Evolutionary conservation across 495 filamentous ascomycete species (phyloP), one percentile per base, ranked within the genome.

Genomic region (Aspergillus wentii): DNA sequence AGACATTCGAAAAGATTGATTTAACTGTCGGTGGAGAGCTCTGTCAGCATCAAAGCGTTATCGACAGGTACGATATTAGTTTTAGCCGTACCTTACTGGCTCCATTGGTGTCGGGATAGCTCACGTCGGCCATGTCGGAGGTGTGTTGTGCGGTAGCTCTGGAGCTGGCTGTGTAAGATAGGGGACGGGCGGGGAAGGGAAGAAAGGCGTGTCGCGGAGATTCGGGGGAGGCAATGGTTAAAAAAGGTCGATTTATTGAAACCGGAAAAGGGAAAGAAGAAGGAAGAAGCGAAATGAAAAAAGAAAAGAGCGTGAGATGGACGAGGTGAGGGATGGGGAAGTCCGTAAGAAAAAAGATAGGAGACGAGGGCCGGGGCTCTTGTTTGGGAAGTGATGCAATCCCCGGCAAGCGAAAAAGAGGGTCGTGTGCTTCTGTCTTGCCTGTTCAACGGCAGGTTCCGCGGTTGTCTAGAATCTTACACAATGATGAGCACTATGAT

Each of bases 331-430:
- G 30, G 51, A 51, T 30, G 46, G 45, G 4, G 54, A 59, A 14
- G 48, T 56, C 15, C 37, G 44, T 26, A 61, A 51, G 30, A 36
- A 18, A 43, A 32, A 56, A 51, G 30, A 54, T 34, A 48, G 56
- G 42, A 36, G 52, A 48, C 19, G 46, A 52, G 19, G 55, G 52
- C 5, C 59, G 56, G 14, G 53, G 54, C n/a, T n/a, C n/a, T n/a
- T n/a, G n/a, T n/a, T n/a, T n/a, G n/a, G n/a, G n/a, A n/a, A 27
- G 71, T 76, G 41, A 57, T 61, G 54, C 51, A 57, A 52, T 57
- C n/a, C n/a, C n/a, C 38, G 48, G 47, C 43, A 51, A 48, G 47
- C 47, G 44, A 50, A 35, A 34, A 13, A 21, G 32, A 17, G 23
- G 41, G 46, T 50, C 47, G 51, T 54, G 51, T 54, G 50, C 42